phyloP scores from a whole-genome alignment of 2,329 filamentous ascomycete genomes.

The Trichoderma endophyticum region DNA sequence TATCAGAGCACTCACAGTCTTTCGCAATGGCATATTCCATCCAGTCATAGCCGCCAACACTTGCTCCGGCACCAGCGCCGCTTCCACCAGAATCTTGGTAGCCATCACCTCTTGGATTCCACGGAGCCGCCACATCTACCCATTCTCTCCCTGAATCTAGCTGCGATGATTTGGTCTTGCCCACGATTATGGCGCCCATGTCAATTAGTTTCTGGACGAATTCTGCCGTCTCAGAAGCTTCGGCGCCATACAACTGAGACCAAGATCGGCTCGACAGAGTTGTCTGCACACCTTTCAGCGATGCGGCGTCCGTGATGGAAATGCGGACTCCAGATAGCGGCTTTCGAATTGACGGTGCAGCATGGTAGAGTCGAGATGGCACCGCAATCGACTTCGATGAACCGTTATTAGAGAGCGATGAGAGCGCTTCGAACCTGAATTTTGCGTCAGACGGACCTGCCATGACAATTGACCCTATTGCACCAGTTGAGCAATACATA shows the following conservation, averaged over 20 bases:
- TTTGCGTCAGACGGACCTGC: neutral
- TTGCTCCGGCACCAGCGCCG: constrained; percentile 39
- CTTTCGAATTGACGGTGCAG: constrained; percentile 27
- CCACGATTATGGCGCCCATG: constrained; percentile 55
- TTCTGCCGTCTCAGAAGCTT: constrained; percentile 43
- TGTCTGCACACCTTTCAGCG: constrained; percentile 50
- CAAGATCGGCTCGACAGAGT: constrained; percentile 58
- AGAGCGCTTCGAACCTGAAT: constrained; percentile 32
- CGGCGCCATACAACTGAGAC: constrained; percentile 48
- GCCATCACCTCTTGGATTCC: constrained; percentile 47
- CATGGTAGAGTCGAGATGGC: constrained; percentile 37
- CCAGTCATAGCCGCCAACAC: constrained; percentile 42
- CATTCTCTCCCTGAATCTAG: constrained; percentile 45
- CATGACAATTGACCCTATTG: no score
- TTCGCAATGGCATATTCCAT: constrained; percentile 37
- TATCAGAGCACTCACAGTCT: constrained; percentile 30
- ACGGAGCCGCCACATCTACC: constrained; percentile 39
- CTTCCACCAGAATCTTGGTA: constrained; percentile 38
- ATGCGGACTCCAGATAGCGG: constrained; percentile 39
- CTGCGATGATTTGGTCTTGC: constrained; percentile 51
- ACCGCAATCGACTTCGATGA: constrained; percentile 34
- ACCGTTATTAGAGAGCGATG: constrained; percentile 27
- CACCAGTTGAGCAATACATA: constrained; percentile 16
- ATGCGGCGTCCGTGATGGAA: constrained; percentile 34
- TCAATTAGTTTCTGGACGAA: constrained; percentile 55